Conservation (phyloP, 306 rosid genomes). For the Rubus parviflorus region DNA sequence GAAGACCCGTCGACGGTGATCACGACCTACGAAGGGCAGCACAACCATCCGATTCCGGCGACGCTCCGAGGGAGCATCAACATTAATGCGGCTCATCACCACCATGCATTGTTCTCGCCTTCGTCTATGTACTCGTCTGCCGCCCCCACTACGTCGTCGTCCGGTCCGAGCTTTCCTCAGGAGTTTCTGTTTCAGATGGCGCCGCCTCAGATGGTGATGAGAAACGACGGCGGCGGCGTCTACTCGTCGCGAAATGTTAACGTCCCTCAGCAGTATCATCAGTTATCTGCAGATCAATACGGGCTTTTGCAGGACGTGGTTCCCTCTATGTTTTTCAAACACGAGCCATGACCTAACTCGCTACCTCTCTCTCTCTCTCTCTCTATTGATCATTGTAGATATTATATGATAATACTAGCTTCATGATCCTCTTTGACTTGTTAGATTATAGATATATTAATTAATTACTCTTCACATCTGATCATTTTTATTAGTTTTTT, state of each 20-base stretch:
- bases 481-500: constrained; percentile 4
- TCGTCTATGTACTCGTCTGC: constrained; percentile 12
- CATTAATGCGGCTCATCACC: constrained; percentile 40
- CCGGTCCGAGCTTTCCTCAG: not conserved
- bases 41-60: constrained; percentile 84
- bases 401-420: constrained; percentile 8
- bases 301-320: constrained; percentile 78
- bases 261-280: constrained; percentile 30
- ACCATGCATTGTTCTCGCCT: constrained; percentile 53
- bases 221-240: constrained; percentile 7
- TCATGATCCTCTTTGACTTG: constrained; percentile 4
- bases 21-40: constrained; percentile 86
- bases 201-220: constrained; percentile 2
- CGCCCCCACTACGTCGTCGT: not conserved
- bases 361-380: no score
- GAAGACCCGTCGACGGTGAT: constrained; percentile 73
- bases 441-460: not conserved
- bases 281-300: constrained; percentile 37
- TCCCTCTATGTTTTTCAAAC: constrained; percentile 68
- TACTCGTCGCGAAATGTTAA: not conserved
- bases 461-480: not conserved
- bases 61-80: constrained; percentile 49
- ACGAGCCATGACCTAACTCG: constrained; percentile 40
- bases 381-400: not conserved
- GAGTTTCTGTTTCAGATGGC: constrained; percentile 9